Base-by-base conservation (phyloP, 2,329 filamentous ascomycete species). In the Fusarium austroafricanum region DNA sequence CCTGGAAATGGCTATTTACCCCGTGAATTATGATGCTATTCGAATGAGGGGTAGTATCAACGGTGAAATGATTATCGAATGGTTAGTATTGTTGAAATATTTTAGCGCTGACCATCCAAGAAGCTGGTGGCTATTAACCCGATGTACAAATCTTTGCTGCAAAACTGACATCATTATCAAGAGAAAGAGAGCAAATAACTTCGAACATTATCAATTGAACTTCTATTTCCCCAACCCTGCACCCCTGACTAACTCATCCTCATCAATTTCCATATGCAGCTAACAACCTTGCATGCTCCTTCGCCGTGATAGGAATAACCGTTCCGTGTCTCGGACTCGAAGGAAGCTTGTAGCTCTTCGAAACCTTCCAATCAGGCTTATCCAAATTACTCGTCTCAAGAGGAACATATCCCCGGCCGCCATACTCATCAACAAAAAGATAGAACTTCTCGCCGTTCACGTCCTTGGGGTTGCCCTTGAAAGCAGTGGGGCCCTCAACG, bases 361-460 rank as follows among this genome's bases (percentile, higher is more conserved):
- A 81, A 1, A 86, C 78, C 37, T 76, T 80, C 85, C 85, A 86
- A 9, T 72, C 59, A 0, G 84, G 84, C 14, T 81, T 82, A 12
- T 80, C 76, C 43, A 87, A 82, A 46, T 87, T 79, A 1, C 71
- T 65, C 0, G 85, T 86, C 75, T 85, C 83, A 1, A 87, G 78
- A 0, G 85, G 84, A 12, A 87, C 82, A 66, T 87, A 87, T 1
- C 84, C 84, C 5, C 84, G 79, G 5, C 79, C 80, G 3, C 72
- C 76, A 55, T 85, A 87, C 65, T 87, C 85, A 44, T 87, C 84
- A 1, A 86, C 83, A 44, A 87, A 86, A 1, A 87, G 81, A 65
- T 86, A 87, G 66, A 80, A 87, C 71, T 85, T 86, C 17, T 85
- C 78, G 10, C 84, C 84, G 53, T 85, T 78, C 5, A 79, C 78